Evolutionary conservation across 225 moss, liverwort and hornwort species (phyloP).

Genomic region (Sphagnum tenellum): DNA sequence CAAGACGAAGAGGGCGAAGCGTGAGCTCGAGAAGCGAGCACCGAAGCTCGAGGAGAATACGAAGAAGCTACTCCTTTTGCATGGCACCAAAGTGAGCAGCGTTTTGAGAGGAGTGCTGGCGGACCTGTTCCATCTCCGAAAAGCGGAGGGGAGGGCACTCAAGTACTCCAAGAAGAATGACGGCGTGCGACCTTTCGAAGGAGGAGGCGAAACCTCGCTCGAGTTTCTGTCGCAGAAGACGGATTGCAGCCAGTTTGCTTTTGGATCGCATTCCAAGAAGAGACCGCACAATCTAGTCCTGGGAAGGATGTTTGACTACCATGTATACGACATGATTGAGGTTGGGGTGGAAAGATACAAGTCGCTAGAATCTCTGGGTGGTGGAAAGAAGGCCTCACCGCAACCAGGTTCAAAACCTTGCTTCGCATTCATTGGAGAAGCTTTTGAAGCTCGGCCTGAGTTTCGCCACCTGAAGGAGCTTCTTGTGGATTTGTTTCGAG

Average conservation of each 20-base stretch:
- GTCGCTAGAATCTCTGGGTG: conserved; percentile 67
- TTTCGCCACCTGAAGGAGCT: conserved; percentile 79
- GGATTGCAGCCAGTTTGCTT: conserved; percentile 86
- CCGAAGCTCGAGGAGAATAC: conserved; percentile 85
- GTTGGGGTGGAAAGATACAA: conserved; percentile 76
- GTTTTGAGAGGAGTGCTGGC: conserved; percentile 52
- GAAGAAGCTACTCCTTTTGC: conserved; percentile 78
- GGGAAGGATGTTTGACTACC: conserved; percentile 90
- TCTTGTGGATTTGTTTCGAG: conserved; percentile 87
- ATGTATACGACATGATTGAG: conserved; percentile 93
- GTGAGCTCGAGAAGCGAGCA: conserved; percentile 81
- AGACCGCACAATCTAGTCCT: conserved; percentile 78
- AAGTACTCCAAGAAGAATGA: conserved; percentile 91
- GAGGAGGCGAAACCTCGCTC: conserved; percentile 79
- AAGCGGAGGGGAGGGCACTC: conserved; percentile 62
- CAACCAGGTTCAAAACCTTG: conserved; percentile 90
- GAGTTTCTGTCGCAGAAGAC: conserved; percentile 93
- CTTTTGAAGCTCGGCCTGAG: conserved; percentile 55
- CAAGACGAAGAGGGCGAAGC: conserved; percentile 75
- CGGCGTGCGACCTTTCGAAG: conserved; percentile 85
- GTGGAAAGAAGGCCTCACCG: conserved; percentile 70
- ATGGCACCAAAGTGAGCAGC: conserved; percentile 69
- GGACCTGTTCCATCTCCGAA: conserved; percentile 76
- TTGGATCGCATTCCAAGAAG: conserved; percentile 97
- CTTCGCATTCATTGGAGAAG: conserved; percentile 79